These are phyloP conservation scores for Cyclotella sp. DNA, from an alignment of 108 stramenopile genomes.

Conservation along the genomic window DNA sequence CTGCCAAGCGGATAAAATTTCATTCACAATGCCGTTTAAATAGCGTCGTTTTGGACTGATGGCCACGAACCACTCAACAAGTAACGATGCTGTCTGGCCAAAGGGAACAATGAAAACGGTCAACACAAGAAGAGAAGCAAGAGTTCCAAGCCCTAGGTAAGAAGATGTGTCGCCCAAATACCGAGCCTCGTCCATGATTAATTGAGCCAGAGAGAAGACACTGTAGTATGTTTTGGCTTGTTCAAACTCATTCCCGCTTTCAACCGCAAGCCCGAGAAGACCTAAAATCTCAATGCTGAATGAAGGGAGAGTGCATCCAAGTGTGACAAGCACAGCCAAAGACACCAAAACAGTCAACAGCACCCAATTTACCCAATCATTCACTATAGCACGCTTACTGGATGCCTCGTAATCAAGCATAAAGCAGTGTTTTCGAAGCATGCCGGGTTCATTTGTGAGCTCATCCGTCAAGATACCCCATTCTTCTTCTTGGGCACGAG, in stretches of 20 bases:
- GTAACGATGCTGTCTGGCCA: slow-evolving; percentile 46
- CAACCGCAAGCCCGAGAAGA: slow-evolving; percentile 73
- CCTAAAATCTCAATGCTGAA: slow-evolving; percentile 73
- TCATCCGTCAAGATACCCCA: slow-evolving; percentile 20
- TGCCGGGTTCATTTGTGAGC: background rate
- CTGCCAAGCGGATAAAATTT: slow-evolving; percentile 77
- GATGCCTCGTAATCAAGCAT: slow-evolving; percentile 47
- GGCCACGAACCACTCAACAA: slow-evolving; percentile 61
- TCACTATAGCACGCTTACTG: slow-evolving; percentile 27
- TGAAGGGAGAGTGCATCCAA: slow-evolving; percentile 63
- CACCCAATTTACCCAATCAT: slow-evolving; percentile 40
- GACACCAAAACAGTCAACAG: slow-evolving; percentile 23
- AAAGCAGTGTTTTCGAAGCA: slow-evolving; percentile 26
- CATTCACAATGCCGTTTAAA: slow-evolving; percentile 41
- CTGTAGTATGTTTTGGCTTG: slow-evolving; percentile 61
- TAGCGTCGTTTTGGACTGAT: slow-evolving; percentile 28
- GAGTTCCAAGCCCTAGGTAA: slow-evolving; percentile 63
- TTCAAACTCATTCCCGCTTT: slow-evolving; percentile 66
- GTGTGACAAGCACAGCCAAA: slow-evolving; percentile 47
- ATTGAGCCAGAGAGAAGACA: slow-evolving; percentile 53
- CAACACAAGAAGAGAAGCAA: slow-evolving; percentile 60
- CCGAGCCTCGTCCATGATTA: slow-evolving; percentile 71
- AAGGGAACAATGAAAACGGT: slow-evolving; percentile 75
- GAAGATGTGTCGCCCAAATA: slow-evolving; percentile 49
- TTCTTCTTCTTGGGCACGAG: slow-evolving; percentile 2